Conservation (phyloP, 1,284 basidiomycete genomes). For the Papiliotrema fonsecae region DNA sequence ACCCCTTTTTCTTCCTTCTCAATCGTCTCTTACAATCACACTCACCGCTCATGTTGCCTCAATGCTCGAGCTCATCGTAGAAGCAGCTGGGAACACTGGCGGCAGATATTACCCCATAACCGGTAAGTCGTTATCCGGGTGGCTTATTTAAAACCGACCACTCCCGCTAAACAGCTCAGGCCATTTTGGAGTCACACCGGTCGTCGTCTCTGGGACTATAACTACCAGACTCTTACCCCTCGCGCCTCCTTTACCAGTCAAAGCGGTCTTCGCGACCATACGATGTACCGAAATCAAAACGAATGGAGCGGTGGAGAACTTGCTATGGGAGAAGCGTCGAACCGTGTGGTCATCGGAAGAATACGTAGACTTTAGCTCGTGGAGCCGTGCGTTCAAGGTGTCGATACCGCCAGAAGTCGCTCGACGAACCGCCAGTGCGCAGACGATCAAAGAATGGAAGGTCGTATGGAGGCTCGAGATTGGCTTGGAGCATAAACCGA, state of each 20-base stretch:
- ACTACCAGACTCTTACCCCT: constrained; percentile 19
- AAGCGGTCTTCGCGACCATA: constrained; percentile 19
- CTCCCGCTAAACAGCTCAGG: no score
- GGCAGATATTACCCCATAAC: constrained; percentile 25
- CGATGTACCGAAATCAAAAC: constrained; percentile 27
- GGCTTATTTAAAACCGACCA: constrained; percentile 8
- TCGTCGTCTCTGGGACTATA: constrained; percentile 23
- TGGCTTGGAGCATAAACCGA: constrained; percentile 35
- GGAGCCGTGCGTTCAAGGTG: constrained; percentile 26
- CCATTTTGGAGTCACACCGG: constrained; percentile 38
- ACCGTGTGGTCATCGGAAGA: constrained; percentile 19
- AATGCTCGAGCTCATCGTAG: constrained; percentile 31
- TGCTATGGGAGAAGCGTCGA: constrained; percentile 29
- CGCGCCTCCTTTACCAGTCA: constrained; percentile 20
- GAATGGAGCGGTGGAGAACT: constrained; percentile 11
- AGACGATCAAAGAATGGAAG: constrained; percentile 33
- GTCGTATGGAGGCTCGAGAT: constrained; percentile 36
- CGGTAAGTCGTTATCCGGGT: constrained; percentile 15
- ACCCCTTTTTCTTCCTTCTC: no score
- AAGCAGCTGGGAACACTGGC: constrained; percentile 18
- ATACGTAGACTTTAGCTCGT: constrained; percentile 21
- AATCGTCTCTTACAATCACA: not conserved
- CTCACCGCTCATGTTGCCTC: not conserved
- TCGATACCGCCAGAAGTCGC: constrained; percentile 28
- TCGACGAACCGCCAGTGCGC: constrained; percentile 18